These are phyloP conservation scores for Cystobasidium tubakii DNA, from an alignment of 768 basidiomycete species.

Conservation along the genomic window DNA sequence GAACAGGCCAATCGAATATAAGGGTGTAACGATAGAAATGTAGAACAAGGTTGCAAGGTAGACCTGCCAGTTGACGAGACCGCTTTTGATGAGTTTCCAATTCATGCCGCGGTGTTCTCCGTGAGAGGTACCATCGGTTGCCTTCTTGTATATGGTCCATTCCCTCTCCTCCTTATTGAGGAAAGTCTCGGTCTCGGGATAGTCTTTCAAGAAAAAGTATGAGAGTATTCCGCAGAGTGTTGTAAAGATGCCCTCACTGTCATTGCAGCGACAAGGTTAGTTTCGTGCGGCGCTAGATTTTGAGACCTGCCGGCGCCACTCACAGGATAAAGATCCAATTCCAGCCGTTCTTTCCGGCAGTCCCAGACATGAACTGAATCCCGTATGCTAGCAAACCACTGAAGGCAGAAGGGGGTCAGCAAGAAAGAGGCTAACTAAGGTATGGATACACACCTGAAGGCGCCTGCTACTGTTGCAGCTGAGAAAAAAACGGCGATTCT, in stretches of 20 bases:
- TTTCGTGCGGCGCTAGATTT: no score
- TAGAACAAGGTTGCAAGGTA: constrained; percentile 26
- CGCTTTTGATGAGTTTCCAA: constrained; percentile 37
- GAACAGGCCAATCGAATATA: constrained; percentile 40
- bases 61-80: constrained; percentile 42
- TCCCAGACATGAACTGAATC: constrained; percentile 42
- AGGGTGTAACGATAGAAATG: constrained; percentile 36
- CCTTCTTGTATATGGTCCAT: constrained; percentile 41
- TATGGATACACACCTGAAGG: no score
- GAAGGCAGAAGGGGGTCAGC: no score
- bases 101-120: constrained; percentile 41
- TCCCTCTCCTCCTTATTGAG: constrained; percentile 37
- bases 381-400: constrained; percentile 44
- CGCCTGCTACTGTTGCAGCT: constrained; percentile 41
- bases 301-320: no score
- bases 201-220: constrained; percentile 38
- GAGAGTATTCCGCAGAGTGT: constrained; percentile 38
- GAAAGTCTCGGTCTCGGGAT: constrained; percentile 37
- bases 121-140: constrained; percentile 35
- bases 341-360: constrained; percentile 43
- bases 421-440: no score
- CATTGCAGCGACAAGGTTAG: neutral
- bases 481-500: constrained; percentile 45
- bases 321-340: constrained; percentile 38
- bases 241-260: constrained; percentile 41